These are phyloP conservation scores for Camelina laxa DNA, from an alignment of 345 rosid species.

Conservation along the genomic window DNA sequence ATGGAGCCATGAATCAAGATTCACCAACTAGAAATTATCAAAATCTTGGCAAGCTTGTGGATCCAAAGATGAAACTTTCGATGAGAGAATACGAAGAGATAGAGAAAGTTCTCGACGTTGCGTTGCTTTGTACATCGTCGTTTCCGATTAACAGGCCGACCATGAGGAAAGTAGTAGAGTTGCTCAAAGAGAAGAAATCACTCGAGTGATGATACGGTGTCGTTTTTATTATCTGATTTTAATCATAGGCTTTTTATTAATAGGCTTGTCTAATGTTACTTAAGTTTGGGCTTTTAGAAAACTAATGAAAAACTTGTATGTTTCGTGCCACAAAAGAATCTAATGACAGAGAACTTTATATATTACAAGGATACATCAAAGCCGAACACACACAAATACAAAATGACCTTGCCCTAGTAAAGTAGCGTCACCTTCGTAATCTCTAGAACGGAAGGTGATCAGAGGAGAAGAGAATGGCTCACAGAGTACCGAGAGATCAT, in stretches of 20 bases:
- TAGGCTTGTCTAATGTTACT: neutral
- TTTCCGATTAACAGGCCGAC: conserved; percentile 63
- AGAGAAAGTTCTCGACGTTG: conserved; percentile 60
- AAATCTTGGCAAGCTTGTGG: conserved; percentile 48
- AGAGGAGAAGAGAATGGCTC: too few species aligned
- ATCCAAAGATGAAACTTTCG: conserved; percentile 54
- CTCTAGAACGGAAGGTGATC: too few species aligned
- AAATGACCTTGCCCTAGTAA: neutral
- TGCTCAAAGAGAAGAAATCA: conserved; percentile 55
- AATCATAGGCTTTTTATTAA: neutral
- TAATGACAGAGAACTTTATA: neutral
- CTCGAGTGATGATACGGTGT: neutral
- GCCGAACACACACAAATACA: too few species aligned
- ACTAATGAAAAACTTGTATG: neutral
- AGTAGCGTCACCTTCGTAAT: too few species aligned
- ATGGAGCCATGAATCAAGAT: conserved; percentile 10
- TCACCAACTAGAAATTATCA: conserved; percentile 2
- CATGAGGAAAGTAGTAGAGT: conserved; percentile 74
- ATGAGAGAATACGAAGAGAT: conserved; percentile 51
- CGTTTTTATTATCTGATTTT: neutral
- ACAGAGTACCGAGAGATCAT: too few species aligned
- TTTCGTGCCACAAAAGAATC: neutral
- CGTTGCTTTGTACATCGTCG: conserved; percentile 59
- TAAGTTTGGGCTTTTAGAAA: neutral
- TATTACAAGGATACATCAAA: too few species aligned